Conservation (phyloP, 768 basidiomycete species). For the Pleurotus cornucopiae region DNA sequence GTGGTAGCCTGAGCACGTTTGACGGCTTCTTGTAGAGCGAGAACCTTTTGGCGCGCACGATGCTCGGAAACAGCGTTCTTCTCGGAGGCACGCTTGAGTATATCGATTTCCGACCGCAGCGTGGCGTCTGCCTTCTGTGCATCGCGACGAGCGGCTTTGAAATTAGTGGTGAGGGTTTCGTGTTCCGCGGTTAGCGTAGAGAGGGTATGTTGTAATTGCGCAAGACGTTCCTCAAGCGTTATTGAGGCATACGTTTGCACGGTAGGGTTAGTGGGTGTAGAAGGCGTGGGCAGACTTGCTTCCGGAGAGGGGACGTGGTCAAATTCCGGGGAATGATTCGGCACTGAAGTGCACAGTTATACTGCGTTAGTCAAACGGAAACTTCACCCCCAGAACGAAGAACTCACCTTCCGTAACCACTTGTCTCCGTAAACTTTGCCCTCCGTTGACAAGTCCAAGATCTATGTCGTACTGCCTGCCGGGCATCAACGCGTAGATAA, state of each 20-base stretch:
- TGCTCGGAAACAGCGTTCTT: conserved; percentile 71
- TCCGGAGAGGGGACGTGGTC: conserved; percentile 32
- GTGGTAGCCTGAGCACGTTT: conserved; percentile 67
- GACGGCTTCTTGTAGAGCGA: conserved; percentile 85
- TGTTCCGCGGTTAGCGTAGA: conserved; percentile 60
- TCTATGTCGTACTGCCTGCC: conserved; percentile 90
- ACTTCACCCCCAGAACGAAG: neutral
- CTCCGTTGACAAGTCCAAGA: conserved; percentile 65
- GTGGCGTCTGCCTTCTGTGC: conserved; percentile 80
- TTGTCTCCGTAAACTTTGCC: conserved; percentile 52
- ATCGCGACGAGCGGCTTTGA: conserved; percentile 78
- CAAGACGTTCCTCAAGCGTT: conserved; percentile 63
- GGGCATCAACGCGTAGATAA: conserved; percentile 86
- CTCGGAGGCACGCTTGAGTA: conserved; percentile 75
- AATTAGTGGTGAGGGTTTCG: conserved; percentile 56
- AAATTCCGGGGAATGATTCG: conserved; percentile 21
- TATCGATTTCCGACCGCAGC: conserved; percentile 80
- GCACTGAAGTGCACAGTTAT: conserved; percentile 7
- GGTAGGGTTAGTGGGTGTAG: conserved; percentile 23
- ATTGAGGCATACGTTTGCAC: conserved; percentile 29
- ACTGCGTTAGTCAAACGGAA: conserved; percentile 14
- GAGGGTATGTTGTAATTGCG: conserved; percentile 66
- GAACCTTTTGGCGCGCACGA: conserved; percentile 80
- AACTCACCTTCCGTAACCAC: conserved; percentile 63
- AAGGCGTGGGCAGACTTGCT: conserved; percentile 28